A percentile compares a stretch with the other conserved stretches of the same genome.
Evolutionary conservation across 257 asterid species (phyloP).

Genomic region (Penstemon barbatus): DNA sequence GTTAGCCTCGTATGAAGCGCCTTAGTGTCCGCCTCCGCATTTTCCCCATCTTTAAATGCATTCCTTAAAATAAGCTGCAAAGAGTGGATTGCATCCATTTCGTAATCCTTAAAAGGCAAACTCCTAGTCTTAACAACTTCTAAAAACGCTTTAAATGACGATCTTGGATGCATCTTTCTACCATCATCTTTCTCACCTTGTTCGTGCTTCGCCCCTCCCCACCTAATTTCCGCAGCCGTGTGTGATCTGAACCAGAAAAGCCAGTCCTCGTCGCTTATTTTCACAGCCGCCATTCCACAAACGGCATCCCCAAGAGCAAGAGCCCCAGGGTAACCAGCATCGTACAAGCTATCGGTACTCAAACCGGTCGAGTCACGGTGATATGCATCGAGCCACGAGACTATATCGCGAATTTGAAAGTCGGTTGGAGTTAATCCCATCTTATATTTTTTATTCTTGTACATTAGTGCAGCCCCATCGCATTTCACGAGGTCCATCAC

Average conservation of each 20-base stretch:
- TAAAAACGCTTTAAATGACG: slow-evolving; percentile 84
- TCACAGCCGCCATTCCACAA: slow-evolving; percentile 97
- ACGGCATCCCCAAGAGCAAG: slow-evolving; percentile 73
- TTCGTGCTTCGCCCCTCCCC: slow-evolving; percentile 96
- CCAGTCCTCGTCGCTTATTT: slow-evolving; percentile 75
- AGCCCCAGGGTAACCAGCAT: slow-evolving; percentile 91
- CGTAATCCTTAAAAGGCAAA: slow-evolving; percentile 85
- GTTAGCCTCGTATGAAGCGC: slow-evolving; percentile 61
- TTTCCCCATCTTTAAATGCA: slow-evolving; percentile 55
- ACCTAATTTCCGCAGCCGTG: slow-evolving; percentile 80
- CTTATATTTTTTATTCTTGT: slow-evolving; percentile 51
- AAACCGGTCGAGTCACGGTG: slow-evolving; percentile 89
- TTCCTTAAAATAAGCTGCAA: slow-evolving; percentile 89
- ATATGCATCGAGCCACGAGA: slow-evolving; percentile 80
- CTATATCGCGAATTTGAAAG: slow-evolving; percentile 68
- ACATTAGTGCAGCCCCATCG: slow-evolving; percentile 71
- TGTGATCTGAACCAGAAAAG: slow-evolving; percentile 95
- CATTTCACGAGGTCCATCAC: slow-evolving; percentile 90
- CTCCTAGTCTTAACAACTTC: slow-evolving; percentile 85
- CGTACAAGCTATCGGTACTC: slow-evolving; percentile 86
- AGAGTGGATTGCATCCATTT: slow-evolving; percentile 95
- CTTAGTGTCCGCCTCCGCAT: slow-evolving; percentile 35
- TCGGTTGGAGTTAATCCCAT: slow-evolving; percentile 72
- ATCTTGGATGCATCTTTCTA: slow-evolving; percentile 84
- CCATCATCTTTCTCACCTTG: slow-evolving; percentile 77